Percentiles rank a stretch among this genome's conserved stretches.
phyloP scores from a whole-genome alignment of 208 protist species.

The Leishmania gerbilli region DNA sequence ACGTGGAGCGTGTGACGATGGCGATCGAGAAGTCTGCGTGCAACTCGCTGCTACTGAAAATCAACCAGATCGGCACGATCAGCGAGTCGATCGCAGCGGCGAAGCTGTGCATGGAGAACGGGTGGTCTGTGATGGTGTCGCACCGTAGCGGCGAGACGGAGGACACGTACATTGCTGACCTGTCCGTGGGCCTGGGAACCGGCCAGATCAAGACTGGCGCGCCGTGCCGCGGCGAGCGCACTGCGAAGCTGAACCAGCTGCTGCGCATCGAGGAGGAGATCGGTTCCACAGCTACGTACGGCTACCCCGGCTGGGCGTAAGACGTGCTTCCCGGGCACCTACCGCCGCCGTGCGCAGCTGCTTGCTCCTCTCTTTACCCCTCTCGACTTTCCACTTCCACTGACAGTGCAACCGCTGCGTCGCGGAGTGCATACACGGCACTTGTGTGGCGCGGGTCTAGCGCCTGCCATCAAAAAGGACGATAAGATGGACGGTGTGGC shows the following conservation, averaged over 20 bases:
- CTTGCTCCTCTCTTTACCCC: not conserved
- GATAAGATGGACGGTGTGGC: not conserved
- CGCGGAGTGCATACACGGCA: not conserved
- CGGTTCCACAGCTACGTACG: conserved; percentile 69
- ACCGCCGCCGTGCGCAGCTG: not conserved
- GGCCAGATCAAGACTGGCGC: conserved; percentile 99
- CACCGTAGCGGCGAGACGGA: conserved; percentile 99
- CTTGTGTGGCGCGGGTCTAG: not conserved
- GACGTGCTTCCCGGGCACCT: not conserved
- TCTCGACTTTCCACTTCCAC: not conserved
- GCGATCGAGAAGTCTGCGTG: conserved; percentile 92
- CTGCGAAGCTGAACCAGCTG: conserved; percentile 99
- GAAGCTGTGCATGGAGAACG: conserved; percentile 79
- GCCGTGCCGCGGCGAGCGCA: conserved; percentile 97
- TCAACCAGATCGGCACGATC: conserved; percentile 99
- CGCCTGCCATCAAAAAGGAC: not conserved
- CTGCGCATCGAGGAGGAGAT: conserved; percentile 98
- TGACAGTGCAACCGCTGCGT: not conserved
- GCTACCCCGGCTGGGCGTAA: conserved; percentile 75
- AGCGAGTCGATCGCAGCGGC: conserved; percentile 97
- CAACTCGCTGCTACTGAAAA: conserved; percentile 99
- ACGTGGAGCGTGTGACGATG: conserved; percentile 95
- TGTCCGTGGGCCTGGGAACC: conserved; percentile 96
- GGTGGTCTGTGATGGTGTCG: conserved; percentile 90
- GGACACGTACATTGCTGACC: conserved; percentile 99